Evolutionary conservation across 2,329 filamentous ascomycete genomes (phyloP).

Genomic region (Bipolaris zeicola): DNA sequence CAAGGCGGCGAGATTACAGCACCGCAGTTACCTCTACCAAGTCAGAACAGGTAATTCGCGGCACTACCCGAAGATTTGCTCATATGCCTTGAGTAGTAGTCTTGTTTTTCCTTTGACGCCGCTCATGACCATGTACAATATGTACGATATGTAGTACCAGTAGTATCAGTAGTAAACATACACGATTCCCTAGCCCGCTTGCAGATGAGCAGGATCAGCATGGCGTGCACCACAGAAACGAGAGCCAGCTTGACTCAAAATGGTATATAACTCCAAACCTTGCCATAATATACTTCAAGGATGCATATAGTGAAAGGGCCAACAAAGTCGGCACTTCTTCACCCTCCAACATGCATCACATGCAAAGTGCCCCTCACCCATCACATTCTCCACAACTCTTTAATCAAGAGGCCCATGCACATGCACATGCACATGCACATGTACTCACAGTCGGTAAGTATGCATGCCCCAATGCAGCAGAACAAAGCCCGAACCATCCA

Average conservation of each 20-base stretch:
- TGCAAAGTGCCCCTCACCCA: not conserved
- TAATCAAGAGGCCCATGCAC: not conserved
- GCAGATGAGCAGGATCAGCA: not conserved
- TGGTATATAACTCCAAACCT: not conserved
- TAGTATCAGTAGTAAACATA: constrained; percentile 10
- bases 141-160: constrained; percentile 1
- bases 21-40: constrained; percentile 40
- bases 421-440: not conserved
- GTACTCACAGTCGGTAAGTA: not conserved
- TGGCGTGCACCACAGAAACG: not conserved
- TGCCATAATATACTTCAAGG: not conserved
- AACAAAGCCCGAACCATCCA: not conserved
- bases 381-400: not conserved
- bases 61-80: not conserved
- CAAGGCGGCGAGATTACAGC: constrained; percentile 49
- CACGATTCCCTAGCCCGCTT: constrained; percentile 1
- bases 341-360: not conserved
- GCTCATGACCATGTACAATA: constrained; percentile 19
- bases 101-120: constrained; percentile 3
- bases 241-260: not conserved
- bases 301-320: not conserved
- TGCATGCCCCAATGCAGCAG: not conserved
- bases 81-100: not conserved
- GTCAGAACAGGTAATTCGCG: constrained; percentile 19
- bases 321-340: not conserved